A percentile compares a stretch with the other conserved stretches of the same genome.
Conservation (phyloP, 2,329 filamentous ascomycete genomes). For the Dothiorella sarmentorum region DNA sequence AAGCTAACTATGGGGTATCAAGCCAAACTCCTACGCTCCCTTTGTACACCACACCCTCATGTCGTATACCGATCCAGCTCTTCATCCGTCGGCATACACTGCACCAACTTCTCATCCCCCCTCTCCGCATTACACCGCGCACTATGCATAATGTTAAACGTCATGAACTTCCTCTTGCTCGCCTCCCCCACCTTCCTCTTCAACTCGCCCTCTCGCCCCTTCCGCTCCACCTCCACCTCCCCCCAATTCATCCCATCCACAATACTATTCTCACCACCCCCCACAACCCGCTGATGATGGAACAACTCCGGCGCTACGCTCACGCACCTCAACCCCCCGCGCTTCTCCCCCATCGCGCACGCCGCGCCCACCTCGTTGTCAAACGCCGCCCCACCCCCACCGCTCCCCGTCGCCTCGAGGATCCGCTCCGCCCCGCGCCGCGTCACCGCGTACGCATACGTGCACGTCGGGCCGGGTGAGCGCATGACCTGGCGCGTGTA, state of each 20-base stretch:
- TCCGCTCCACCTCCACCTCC: neutral
- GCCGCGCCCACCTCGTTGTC: slow-evolving; percentile 13
- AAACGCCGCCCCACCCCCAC: slow-evolving; percentile 8
- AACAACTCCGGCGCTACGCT: slow-evolving; percentile 28
- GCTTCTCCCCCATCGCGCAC: neutral
- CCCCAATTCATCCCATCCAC: slow-evolving; percentile 13
- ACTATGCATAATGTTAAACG: slow-evolving; percentile 16
- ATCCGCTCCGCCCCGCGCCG: slow-evolving; percentile 25
- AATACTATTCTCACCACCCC: neutral
- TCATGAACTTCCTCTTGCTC: neutral
- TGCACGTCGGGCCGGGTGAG: slow-evolving; percentile 17
- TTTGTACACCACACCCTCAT: neutral
- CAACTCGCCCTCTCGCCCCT: neutral
- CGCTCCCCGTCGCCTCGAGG: slow-evolving; percentile 16
- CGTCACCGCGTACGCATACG: slow-evolving; percentile 21
- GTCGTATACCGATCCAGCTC: slow-evolving; percentile 14
- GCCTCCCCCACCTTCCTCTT: neutral
- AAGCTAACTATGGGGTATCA: neutral
- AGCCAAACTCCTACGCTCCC: neutral
- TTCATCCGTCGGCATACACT: slow-evolving; percentile 16
- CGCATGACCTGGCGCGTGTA: slow-evolving; percentile 19
- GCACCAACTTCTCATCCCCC: neutral
- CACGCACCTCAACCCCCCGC: slow-evolving; percentile 26
- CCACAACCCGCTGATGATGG: slow-evolving; percentile 22
- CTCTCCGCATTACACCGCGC: slow-evolving; percentile 10